Evolutionary conservation across 257 asterid species (phyloP).

Genomic region (Lycium barbarum): DNA sequence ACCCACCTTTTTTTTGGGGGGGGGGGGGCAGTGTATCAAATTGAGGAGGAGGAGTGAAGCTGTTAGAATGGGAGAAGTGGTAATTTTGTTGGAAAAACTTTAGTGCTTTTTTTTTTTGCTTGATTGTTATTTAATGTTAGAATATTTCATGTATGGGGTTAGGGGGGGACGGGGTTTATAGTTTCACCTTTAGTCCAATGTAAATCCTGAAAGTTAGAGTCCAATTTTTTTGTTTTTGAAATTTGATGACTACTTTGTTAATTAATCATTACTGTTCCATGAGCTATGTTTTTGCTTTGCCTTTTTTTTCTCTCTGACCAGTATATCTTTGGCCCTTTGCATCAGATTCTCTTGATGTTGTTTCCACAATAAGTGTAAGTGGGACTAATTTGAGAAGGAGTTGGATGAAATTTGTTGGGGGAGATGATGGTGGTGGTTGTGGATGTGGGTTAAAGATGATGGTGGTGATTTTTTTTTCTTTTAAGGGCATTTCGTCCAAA

Average conservation of each 20-base stretch:
- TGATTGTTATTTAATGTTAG: not conserved
- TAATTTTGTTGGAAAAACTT: conserved; percentile 3
- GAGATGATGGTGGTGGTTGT: too few relatives aligned
- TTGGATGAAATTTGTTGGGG: too few relatives aligned
- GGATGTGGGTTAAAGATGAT: too few relatives aligned
- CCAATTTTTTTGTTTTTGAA: not conserved
- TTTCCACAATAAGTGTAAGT: conserved; percentile 10
- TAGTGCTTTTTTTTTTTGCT: not conserved
- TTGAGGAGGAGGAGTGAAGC: not conserved
- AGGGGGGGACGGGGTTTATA: not conserved
- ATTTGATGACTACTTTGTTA: not conserved
- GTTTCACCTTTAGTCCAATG: not conserved
- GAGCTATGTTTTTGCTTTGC: not conserved
- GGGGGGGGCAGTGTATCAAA: not conserved
- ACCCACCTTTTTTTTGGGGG: too few relatives aligned
- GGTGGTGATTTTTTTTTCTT: too few relatives aligned
- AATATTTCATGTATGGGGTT: not conserved
- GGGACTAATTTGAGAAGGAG: too few relatives aligned
- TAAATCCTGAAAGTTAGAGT: not conserved
- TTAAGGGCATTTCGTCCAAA: too few relatives aligned
- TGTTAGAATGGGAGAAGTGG: conserved; percentile 30
- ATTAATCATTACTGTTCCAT: not conserved
- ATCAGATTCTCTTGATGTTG: not conserved
- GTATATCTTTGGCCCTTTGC: not conserved
- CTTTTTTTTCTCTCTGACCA: too few relatives aligned